Base-by-base conservation (phyloP, 2,329 filamentous ascomycete species). In the Monilinia laxa region DNA sequence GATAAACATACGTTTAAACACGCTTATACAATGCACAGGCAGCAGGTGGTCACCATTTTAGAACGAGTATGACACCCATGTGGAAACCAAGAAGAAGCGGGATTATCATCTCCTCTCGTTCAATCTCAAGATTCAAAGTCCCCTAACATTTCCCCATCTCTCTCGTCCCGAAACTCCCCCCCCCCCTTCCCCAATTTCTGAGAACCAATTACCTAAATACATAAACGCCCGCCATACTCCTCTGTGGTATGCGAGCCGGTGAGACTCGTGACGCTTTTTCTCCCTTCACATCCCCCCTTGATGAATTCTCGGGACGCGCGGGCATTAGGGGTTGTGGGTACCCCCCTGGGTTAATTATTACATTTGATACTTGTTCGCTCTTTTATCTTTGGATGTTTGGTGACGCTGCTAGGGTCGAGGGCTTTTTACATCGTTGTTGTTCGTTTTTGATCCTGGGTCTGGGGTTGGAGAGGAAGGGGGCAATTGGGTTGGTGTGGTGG, bases 181-280 rank as follows among this genome's bases (percentile, higher is more conserved):
- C 4, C 11, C 18, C 25, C 16, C 18, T 11, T 2, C 11, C 18
- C 18, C 4, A 3, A 16, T 7, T 4, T 7, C 31, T 23, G 18
- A n/a, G 25, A 49, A 42, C 28, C 28, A 28, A n/a, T 35, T 16
- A 16, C 2, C n/a, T 47, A 47, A 16, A 31, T 47, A 59, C 25
- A 49, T 35, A 49, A 59, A 47, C 25, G 57, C 57, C 25, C 35
- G 28, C 28, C 57, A 23, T 35, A 11, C 18, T 47, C 10, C 4
- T 59, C 11, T 23, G 42, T 59, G 42, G 28, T 49, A 59, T 59
- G 18, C 23, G 57, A 28, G 57, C 57, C 35, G 23, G 23, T 23
- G 25, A 49, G 16, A 45, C 25, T 23, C 14, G 25, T 1, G 40
- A 42, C 11, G 14, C 40, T 25, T 35, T 47, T 16, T 20, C 4